phyloP scores from a whole-genome alignment of 768 basidiomycete genomes.

The Serendipita sp. region DNA sequence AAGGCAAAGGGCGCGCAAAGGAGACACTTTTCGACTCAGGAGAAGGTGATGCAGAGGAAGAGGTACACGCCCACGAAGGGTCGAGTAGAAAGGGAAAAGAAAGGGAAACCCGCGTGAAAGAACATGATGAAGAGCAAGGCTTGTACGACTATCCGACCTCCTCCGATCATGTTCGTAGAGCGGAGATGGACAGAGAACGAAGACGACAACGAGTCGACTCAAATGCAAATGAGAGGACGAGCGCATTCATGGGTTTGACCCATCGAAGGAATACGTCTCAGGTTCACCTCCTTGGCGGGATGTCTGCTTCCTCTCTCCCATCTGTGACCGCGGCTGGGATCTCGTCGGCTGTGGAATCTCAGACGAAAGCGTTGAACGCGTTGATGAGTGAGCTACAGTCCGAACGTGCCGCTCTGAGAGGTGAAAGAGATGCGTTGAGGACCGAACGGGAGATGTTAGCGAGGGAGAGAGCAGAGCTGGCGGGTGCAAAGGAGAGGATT shows the following conservation, averaged over 20 bases:
- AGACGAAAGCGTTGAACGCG: constrained; percentile 9
- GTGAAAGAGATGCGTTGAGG: constrained; percentile 2
- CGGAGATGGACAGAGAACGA: not conserved
- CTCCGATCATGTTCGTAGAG: too few species aligned
- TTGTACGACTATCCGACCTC: not conserved
- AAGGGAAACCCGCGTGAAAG: not conserved
- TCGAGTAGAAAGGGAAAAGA: too few species aligned
- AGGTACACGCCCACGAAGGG: not conserved
- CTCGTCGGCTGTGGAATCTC: constrained; percentile 5
- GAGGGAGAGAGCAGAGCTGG: not conserved
- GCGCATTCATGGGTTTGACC: not conserved
- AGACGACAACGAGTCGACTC: constrained; percentile 9
- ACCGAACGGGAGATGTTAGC: not conserved
- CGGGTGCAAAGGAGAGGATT: not conserved
- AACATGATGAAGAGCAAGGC: not conserved
- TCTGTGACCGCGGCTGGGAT: not conserved
- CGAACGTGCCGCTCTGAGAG: not conserved
- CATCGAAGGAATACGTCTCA: not conserved
- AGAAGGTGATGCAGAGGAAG: not conserved
- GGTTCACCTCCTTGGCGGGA: not conserved
- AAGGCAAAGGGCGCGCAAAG: not conserved
- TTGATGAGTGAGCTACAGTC: constrained; percentile 6
- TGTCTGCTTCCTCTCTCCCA: not conserved
- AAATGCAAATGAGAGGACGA: constrained; percentile 10
- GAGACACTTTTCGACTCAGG: not conserved